Conservation (phyloP, 306 rosid genomes). For the Fragaria vesca region DNA sequence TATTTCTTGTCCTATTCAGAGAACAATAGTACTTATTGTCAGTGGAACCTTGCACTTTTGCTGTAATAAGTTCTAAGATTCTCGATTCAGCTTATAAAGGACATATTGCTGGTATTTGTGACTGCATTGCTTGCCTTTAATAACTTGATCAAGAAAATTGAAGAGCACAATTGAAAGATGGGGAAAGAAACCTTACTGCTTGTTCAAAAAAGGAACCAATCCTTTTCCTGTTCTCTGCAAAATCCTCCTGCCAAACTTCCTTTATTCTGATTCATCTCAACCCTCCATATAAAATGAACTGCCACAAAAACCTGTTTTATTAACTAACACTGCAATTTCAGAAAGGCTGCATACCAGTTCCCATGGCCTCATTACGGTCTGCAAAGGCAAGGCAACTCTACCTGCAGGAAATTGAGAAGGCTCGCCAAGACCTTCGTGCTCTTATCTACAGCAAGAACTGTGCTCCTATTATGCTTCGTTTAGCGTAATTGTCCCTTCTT, state of each 20-base stretch:
- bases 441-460: conserved; percentile 58
- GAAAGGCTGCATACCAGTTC: neutral
- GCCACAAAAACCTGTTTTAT: neutral
- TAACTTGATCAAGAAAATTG: neutral
- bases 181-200: neutral
- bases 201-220: conserved; percentile 2
- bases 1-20: neutral
- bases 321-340: neutral
- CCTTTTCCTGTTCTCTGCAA: conserved; percentile 16
- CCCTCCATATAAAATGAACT: neutral
- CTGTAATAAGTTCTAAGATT: conserved; percentile 9
- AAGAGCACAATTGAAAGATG: neutral
- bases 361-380: conserved; percentile 7
- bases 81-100: conserved; percentile 11
- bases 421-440: conserved; percentile 73
- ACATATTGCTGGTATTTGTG: neutral
- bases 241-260: neutral
- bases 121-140: neutral
- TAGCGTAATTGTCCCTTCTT: conserved; percentile 53
- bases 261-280: neutral
- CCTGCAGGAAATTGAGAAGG: conserved; percentile 55
- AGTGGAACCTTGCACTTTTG: neutral
- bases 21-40: conserved; percentile 2
- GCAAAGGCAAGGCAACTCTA: conserved; percentile 24
- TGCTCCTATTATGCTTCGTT: conserved; percentile 88